Base-by-base conservation (phyloP, 495 filamentous ascomycete genomes). In the Xylaria nigripes region DNA sequence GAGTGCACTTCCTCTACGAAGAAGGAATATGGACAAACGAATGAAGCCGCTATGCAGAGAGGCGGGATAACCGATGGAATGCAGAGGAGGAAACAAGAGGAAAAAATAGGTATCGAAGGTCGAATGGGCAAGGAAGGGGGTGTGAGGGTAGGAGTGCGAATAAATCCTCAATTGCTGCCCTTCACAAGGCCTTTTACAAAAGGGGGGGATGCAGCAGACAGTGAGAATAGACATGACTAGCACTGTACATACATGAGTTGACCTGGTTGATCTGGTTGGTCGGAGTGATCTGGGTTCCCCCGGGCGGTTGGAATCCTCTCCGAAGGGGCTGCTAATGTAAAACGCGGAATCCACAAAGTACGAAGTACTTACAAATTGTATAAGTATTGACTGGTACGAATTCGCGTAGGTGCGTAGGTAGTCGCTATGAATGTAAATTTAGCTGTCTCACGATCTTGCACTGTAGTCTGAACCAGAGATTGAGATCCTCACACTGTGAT, bases 21-120 rank as follows among this genome's bases (percentile, higher is more conserved):
- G 71, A 70, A 65, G 73, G 75, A 75, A 74, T 76, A 76, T 72
- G 65, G 67, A 59, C 64, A 72, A 67, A 67, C 65, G 69, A 69
- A 71, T 66, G 62, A 63, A 66, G 58, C 56, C 65, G 63, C 60
- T 64, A 55, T 60, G 58, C 15, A 50, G 64, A 60, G 56, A 61
- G 61, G 54, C 61, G 65, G 60, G 62, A 64, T 57, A 62, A 57
- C 65, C 59, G 61, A 46, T 51, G 60, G 58, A 40, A 55, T 65
- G 70, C 58, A 59, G 59, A 59, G 59, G 63, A 56, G 57, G 61
- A 56, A 62, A 65, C 63, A 64, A 69, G 61, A 58, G 62, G 60
- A 60, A 62, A 56, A 59, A n/a, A n/a, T n/a, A n/a, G n/a, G n/a
- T n/a, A n/a, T n/a, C 54, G 62, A 70, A 63, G 57, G 62, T 58